Base-by-base conservation (phyloP, 177 flowering plant species). In the Telopea speciosissima region DNA sequence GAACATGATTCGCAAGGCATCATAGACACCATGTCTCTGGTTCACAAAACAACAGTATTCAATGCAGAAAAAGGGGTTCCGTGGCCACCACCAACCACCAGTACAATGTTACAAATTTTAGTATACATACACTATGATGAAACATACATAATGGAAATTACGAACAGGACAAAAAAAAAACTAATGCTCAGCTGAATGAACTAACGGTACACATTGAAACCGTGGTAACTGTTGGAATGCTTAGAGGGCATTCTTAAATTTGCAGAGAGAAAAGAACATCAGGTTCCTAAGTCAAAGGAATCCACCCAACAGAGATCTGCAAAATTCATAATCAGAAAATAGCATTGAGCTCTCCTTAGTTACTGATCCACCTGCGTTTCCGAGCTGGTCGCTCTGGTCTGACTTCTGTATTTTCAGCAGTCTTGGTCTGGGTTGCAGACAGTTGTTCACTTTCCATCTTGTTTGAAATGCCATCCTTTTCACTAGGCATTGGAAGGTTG, bases 401-500 rank as follows among this genome's bases (percentile, higher is more conserved):
- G 66, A 93, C 75, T 78, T 86, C 97, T 22, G 85, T 65, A 65
- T 83, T 85, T 0, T 75, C 67, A 25, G 81, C 81, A 61, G 66
- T 76, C 73, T 90, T 93, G 63, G 24, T 78, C 67, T 82, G 88
- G 52, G 78, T 26, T 0, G 86, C 61, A 36, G 83, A 79, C 66
- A 81, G 64, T n/a, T 85, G 70, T 70, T 96, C 97, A 69, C 59
- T 76, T 70, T 87, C 97, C 83, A 83, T 93, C 74, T 83, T 86
- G 40, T 76, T 76, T 25, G 82, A 68, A 8, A 61, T 6, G 8
- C 77, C 24, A n/a, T 93, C 98, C 77, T 92, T 92, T 72, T 89
- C 99, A 77, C 83, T 79, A 8, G 98, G 89, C 97, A 96, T 82
- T 42, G 98, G 98, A 74, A 90, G 91, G 77, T 93, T 96, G 86